A percentile compares a stretch with the other conserved stretches of the same genome.
phyloP scores from a whole-genome alignment of 805 yeast species.

The Wickerhamomyces tratensis region DNA sequence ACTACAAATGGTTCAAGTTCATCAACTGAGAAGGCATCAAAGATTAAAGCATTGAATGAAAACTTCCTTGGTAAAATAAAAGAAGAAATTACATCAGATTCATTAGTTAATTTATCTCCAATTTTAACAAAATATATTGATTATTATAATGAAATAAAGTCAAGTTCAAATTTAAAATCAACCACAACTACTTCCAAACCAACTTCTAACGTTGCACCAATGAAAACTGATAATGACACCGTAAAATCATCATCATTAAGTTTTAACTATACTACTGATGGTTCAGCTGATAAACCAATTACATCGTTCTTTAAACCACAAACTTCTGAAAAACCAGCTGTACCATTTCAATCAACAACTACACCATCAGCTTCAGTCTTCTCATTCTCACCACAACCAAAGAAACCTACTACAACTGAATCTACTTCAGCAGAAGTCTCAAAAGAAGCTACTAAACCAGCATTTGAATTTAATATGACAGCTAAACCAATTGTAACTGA shows the following conservation, averaged over 20 bases:
- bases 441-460: neutral
- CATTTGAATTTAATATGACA: no score
- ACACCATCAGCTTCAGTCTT: slow-evolving; percentile 1
- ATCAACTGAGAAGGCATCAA: slow-evolving; percentile 29
- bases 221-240: no score
- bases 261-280: neutral
- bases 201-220: slow-evolving; percentile 8
- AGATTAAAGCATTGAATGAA: slow-evolving; percentile 56
- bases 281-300: neutral
- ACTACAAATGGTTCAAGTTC: neutral
- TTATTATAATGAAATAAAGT: slow-evolving; percentile 30
- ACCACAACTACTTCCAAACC: slow-evolving; percentile 9
- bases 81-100: slow-evolving; percentile 29
- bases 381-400: slow-evolving; percentile 4
- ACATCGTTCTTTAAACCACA: no score
- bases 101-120: slow-evolving; percentile 46
- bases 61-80: slow-evolving; percentile 43
- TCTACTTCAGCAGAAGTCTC: no score
- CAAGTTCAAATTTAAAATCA: slow-evolving; percentile 2
- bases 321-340: no score
- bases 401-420: neutral
- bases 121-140: slow-evolving; percentile 48
- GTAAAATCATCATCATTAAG: no score
- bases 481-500: no score
- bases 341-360: no score